These are phyloP conservation scores for Jimgerdemannia flammicorona DNA, from an alignment of 192 early-diverging fungal genomes.

Conservation along the genomic window DNA sequence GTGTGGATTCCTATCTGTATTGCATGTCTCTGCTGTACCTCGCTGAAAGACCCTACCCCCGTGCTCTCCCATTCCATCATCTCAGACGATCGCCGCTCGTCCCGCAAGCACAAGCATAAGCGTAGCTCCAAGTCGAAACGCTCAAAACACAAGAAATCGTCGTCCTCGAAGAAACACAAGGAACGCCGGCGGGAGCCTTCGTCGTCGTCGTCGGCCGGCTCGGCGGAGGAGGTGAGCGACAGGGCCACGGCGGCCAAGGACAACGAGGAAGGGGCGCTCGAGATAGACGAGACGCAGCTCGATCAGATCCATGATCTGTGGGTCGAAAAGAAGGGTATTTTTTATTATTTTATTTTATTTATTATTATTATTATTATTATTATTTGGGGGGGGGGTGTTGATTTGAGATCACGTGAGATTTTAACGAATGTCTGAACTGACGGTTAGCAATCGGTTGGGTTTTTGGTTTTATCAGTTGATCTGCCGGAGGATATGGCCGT, in stretches of 20 bases:
- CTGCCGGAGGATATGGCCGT: slow-evolving; percentile 61
- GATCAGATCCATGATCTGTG: slow-evolving; percentile 49
- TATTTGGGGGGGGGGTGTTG: too few species aligned
- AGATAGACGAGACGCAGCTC: slow-evolving; percentile 23
- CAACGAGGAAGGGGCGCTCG: slow-evolving; percentile 14
- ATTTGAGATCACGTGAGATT: background rate
- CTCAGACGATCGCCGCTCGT: background rate
- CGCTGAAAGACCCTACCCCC: background rate
- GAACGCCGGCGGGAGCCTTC: slow-evolving; percentile 7
- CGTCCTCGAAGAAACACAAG: slow-evolving; percentile 7
- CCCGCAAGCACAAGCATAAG: background rate
- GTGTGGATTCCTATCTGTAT: background rate
- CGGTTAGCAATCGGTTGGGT: background rate
- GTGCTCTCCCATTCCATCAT: background rate
- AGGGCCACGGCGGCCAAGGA: background rate
- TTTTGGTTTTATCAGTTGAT: slow-evolving; percentile 33
- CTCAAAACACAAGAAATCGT: slow-evolving; percentile 9
- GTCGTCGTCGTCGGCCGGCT: slow-evolving; percentile 12
- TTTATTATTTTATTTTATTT: background rate
- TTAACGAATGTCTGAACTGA: background rate
- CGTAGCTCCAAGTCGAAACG: background rate
- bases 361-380: too few species aligned
- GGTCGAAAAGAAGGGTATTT: slow-evolving; percentile 54
- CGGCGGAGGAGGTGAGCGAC: slow-evolving; percentile 6
- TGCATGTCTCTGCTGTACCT: background rate